Evolutionary conservation across 257 asterid species (phyloP).

Genomic region (Mentha longifolia): DNA sequence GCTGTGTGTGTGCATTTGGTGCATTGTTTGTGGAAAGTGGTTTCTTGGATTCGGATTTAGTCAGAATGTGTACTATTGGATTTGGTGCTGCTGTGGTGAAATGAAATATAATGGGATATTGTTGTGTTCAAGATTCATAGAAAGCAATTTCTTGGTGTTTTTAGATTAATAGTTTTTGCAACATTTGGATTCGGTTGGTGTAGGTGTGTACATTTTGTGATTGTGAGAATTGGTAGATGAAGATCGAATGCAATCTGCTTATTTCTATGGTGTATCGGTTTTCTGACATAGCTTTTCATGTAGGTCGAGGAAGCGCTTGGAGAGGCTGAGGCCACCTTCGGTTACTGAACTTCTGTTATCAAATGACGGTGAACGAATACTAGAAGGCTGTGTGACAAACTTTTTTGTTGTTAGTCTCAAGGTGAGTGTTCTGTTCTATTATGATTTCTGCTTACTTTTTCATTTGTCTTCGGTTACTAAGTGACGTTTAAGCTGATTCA

Average conservation of each 20-base stretch:
- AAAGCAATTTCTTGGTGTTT: background rate
- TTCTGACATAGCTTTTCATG: constrained; percentile 33
- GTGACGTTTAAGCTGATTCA: background rate
- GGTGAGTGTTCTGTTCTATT: constrained; percentile 46
- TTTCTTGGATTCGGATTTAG: too few species aligned
- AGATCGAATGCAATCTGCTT: background rate
- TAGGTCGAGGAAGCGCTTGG: constrained; percentile 82
- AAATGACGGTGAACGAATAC: constrained; percentile 74
- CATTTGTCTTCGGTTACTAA: constrained; percentile 12
- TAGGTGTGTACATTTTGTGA: background rate
- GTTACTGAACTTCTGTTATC: constrained; percentile 80
- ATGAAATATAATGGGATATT: constrained; percentile 25
- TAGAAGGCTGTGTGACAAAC: constrained; percentile 89
- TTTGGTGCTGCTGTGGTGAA: too few species aligned
- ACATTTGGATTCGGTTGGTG: background rate
- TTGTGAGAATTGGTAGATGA: constrained; percentile 11
- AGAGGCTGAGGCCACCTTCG: constrained; percentile 88
- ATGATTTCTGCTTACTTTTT: background rate
- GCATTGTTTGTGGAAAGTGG: too few species aligned
- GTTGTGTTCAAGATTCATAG: background rate
- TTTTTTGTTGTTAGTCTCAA: constrained; percentile 71
- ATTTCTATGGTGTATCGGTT: constrained; percentile 29
- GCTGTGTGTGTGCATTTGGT: too few species aligned
- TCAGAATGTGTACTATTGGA: too few species aligned
- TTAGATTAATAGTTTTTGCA: background rate